phyloP scores from a whole-genome alignment of 2,329 filamentous ascomycete genomes.

The Paecilomyces fulvus region DNA sequence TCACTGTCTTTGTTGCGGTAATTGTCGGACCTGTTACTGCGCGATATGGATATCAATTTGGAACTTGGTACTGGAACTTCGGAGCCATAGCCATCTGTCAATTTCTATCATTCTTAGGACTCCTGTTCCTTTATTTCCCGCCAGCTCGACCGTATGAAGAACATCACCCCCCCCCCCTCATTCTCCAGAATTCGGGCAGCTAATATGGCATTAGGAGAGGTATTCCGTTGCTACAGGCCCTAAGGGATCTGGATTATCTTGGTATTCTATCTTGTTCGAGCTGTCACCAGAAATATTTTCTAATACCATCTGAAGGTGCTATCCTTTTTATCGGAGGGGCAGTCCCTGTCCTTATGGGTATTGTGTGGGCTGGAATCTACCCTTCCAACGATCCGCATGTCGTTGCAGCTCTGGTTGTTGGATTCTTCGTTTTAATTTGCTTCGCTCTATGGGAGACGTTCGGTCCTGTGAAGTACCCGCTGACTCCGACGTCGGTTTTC shows the following conservation, averaged over 20 bases:
- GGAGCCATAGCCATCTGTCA: constrained; percentile 36
- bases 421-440: constrained; percentile 24
- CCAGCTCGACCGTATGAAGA: constrained; percentile 30
- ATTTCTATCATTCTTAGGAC: constrained; percentile 37
- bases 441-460: constrained; percentile 36
- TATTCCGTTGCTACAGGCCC: constrained; percentile 24
- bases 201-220: constrained; percentile 22
- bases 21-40: constrained; percentile 40
- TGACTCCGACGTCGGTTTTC: constrained; percentile 41
- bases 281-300: neutral
- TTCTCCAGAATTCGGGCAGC: constrained; percentile 18
- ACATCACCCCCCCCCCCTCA: constrained; percentile 15
- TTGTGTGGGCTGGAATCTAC: constrained; percentile 32
- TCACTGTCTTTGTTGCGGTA: constrained; percentile 37
- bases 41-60: constrained; percentile 31
- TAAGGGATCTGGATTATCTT: constrained; percentile 33
- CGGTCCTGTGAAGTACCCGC: constrained; percentile 27
- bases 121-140: constrained; percentile 35
- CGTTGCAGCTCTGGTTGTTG: constrained; percentile 28
- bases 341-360: constrained; percentile 31
- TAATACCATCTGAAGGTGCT: constrained; percentile 8
- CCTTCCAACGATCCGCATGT: constrained; percentile 29
- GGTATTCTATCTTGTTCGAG: constrained; percentile 12
- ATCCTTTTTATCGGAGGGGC: constrained; percentile 30
- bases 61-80: constrained; percentile 40